Percentiles rank a stretch among this genome's conserved stretches.
phyloP scores from a whole-genome alignment of 2,329 filamentous ascomycete species.

The Epichloe aotearoae region DNA sequence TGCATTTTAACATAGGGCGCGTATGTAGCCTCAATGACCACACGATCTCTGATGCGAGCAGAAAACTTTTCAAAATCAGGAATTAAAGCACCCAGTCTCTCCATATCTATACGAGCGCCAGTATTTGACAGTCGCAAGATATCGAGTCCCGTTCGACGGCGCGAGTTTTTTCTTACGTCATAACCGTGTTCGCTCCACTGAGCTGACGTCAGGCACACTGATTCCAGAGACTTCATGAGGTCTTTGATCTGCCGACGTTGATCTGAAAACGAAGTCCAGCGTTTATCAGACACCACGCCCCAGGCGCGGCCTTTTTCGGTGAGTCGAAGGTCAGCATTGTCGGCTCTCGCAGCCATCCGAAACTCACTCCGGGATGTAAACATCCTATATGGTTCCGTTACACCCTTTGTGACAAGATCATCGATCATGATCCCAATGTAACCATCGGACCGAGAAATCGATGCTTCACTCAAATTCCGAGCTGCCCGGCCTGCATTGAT shows the following conservation, averaged over 20 bases:
- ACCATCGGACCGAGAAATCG: conserved; percentile 68
- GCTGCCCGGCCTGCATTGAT: conserved; percentile 85
- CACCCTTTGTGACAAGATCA: conserved; percentile 90
- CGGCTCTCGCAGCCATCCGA: conserved; percentile 78
- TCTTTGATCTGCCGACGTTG: conserved; percentile 54
- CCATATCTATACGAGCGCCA: conserved; percentile 27
- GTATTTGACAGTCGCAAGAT: conserved; percentile 57
- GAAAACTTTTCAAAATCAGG: conserved; percentile 43
- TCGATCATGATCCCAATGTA: conserved; percentile 99
- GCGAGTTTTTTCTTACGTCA: conserved; percentile 50
- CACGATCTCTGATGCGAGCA: conserved; percentile 48
- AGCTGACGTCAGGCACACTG: conserved; percentile 42
- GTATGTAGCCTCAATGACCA: conserved; percentile 73
- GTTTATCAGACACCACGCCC: conserved; percentile 64
- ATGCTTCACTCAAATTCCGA: conserved; percentile 48
- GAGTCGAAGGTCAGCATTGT: conserved; percentile 84
- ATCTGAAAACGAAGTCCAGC: conserved; percentile 60
- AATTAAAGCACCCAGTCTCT: conserved; percentile 43
- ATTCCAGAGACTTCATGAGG: conserved; percentile 47
- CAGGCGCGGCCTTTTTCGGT: conserved; percentile 64
- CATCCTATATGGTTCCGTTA: conserved; percentile 95
- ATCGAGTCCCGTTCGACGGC: conserved; percentile 61
- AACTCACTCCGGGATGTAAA: conserved; percentile 95
- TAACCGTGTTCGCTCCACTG: conserved; percentile 63
- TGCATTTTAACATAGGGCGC: conserved; percentile 75